Evolutionary conservation across 2,329 filamentous ascomycete genomes (phyloP).

Genomic region (Mycogone perniciosa): DNA sequence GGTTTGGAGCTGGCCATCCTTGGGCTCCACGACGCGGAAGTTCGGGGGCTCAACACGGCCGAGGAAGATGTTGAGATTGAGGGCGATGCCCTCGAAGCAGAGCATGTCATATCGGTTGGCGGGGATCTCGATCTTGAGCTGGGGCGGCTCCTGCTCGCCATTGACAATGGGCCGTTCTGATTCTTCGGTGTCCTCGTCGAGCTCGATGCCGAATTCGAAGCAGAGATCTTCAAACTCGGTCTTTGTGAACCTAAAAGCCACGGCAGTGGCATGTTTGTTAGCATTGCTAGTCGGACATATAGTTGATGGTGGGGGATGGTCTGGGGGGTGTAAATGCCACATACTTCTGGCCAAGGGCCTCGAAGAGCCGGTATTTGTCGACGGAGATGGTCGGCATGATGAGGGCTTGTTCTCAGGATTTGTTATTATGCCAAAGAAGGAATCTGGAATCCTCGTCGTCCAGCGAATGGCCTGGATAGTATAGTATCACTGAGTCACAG

Average conservation of each 20-base stretch:
- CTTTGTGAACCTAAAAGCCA: constrained; percentile 64
- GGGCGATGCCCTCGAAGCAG: constrained; percentile 91
- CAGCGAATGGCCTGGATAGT: constrained; percentile 7
- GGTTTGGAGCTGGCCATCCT: constrained; percentile 66
- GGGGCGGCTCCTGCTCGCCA: constrained; percentile 77
- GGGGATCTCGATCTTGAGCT: constrained; percentile 96
- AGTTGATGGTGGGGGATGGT: constrained; percentile 16
- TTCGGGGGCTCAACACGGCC: constrained; percentile 70
- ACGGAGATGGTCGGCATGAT: constrained; percentile 93
- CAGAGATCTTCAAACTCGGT: constrained; percentile 95
- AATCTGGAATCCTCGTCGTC: constrained; percentile 3
- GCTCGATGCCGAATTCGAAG: constrained; percentile 97
- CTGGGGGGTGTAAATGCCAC: constrained; percentile 21
- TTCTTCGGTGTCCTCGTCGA: constrained; percentile 89
- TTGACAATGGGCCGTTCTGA: constrained; percentile 66
- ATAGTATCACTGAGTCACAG: constrained; percentile 32
- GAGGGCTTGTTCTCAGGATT: constrained; percentile 23
- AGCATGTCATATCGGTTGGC: constrained; percentile 94
- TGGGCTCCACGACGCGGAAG: constrained; percentile 67
- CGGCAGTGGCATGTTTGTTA: constrained; percentile 1
- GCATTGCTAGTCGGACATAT: not conserved
- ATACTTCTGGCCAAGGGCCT: constrained; percentile 82
- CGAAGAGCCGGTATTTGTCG: constrained; percentile 92
- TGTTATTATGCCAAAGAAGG: constrained; percentile 3
- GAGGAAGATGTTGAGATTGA: constrained; percentile 94